phyloP scores from a whole-genome alignment of 2,329 filamentous ascomycete species.

The Paracoccidioides lutzii region DNA sequence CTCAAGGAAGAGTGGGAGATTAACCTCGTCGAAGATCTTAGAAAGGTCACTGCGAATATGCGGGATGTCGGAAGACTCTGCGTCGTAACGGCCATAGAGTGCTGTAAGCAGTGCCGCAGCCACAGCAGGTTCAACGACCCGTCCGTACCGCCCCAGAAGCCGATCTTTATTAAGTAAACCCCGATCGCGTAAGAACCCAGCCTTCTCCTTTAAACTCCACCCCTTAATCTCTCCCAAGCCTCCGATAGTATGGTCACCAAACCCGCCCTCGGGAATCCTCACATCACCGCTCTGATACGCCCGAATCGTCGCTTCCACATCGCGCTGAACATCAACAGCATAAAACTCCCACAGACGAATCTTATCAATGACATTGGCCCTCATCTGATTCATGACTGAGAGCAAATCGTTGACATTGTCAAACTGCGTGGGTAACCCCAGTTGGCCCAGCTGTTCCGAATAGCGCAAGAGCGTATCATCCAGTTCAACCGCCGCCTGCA shows the following conservation, averaged over 20 bases:
- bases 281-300: constrained; percentile 55
- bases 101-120: constrained; percentile 56
- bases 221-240: constrained; percentile 41
- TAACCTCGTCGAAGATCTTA: constrained; percentile 66
- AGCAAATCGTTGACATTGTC: constrained; percentile 59
- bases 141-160: constrained; percentile 67
- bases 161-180: constrained; percentile 59
- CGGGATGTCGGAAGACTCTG: constrained; percentile 30
- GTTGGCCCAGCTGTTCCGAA: constrained; percentile 46
- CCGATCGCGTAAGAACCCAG: constrained; percentile 50
- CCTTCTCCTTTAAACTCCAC: constrained; percentile 46
- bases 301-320: constrained; percentile 55
- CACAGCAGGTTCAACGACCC: constrained; percentile 55
- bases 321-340: constrained; percentile 61
- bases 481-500: constrained; percentile 57
- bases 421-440: constrained; percentile 65
- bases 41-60: constrained; percentile 42
- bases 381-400: constrained; percentile 71
- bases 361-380: constrained; percentile 62
- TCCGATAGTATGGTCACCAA: constrained; percentile 35
- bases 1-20: constrained; percentile 79
- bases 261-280: constrained; percentile 41
- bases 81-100: constrained; percentile 54
- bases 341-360: constrained; percentile 92
- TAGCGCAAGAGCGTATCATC: constrained; percentile 59